phyloP scores from a whole-genome alignment of 2,329 filamentous ascomycete species.

The Talaromyces sp. region DNA sequence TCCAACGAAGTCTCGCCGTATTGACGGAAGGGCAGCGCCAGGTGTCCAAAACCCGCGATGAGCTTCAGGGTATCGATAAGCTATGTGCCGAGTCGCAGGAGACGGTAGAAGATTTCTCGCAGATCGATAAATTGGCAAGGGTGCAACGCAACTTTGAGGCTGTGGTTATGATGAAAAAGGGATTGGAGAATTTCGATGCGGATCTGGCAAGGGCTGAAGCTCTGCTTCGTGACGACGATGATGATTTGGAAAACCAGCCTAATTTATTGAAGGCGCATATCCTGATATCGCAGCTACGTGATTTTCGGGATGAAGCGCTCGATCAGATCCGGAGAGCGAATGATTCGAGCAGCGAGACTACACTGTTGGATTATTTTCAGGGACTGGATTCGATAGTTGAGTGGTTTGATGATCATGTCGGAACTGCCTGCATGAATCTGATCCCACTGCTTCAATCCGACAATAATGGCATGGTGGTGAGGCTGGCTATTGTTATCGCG shows the following conservation, averaged over 20 bases:
- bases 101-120: constrained; percentile 96
- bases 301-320: constrained; percentile 94
- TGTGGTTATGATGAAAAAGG: constrained; percentile 87
- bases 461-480: constrained; percentile 84
- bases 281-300: constrained; percentile 83
- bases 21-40: constrained; percentile 88
- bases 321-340: constrained; percentile 83
- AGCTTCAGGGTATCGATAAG: constrained; percentile 98
- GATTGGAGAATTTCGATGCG: constrained; percentile 81
- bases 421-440: constrained; percentile 80
- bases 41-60: constrained; percentile 90
- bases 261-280: constrained; percentile 88
- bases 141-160: constrained; percentile 89
- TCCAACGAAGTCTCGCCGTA: constrained; percentile 86
- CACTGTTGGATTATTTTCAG: constrained; percentile 84
- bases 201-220: constrained; percentile 71
- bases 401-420: constrained; percentile 94
- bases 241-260: constrained; percentile 82
- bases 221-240: constrained; percentile 78
- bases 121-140: constrained; percentile 59
- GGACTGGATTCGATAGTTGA: constrained; percentile 82
- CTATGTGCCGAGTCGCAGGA: constrained; percentile 95
- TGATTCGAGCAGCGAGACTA: constrained; percentile 71
- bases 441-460: constrained; percentile 82
- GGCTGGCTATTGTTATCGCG: constrained; percentile 86